Evolutionary conservation across 202 grass and related monocot genomes (phyloP).

Genomic region (Eragrostis tef): DNA sequence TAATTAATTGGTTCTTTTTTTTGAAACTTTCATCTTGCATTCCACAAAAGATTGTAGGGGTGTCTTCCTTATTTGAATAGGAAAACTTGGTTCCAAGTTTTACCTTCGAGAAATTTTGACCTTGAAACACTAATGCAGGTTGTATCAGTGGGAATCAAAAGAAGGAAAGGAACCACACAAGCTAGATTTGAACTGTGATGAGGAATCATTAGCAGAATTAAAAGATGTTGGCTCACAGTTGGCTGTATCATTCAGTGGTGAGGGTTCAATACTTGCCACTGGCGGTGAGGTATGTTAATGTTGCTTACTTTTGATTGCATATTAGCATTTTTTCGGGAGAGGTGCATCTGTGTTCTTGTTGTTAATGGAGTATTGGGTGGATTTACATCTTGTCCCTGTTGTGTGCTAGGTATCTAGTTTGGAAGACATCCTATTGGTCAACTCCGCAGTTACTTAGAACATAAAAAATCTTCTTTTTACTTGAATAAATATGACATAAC

Average conservation of each 20-base stretch:
- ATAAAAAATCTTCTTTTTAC: not conserved
- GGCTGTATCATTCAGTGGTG: slow-evolving; percentile 71
- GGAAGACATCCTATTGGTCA: slow-evolving; percentile 13
- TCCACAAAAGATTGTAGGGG: not conserved
- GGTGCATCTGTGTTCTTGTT: not conserved
- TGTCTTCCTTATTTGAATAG: not conserved
- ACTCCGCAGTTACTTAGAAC: not conserved
- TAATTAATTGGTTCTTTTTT: slow-evolving; percentile 5
- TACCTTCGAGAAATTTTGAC: slow-evolving; percentile 4
- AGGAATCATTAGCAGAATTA: slow-evolving; percentile 54
- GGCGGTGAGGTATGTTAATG: slow-evolving; percentile 72
- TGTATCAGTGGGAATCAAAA: slow-evolving; percentile 68
- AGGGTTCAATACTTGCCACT: slow-evolving; percentile 78
- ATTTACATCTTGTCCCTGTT: not conserved
- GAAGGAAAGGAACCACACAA: slow-evolving; percentile 41
- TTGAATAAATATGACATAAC: not conserved
- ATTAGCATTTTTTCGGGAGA: not conserved
- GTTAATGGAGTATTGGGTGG: not conserved
- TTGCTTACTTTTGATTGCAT: slow-evolving; percentile 21
- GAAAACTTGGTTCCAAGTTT: not conserved
- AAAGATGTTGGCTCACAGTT: slow-evolving; percentile 75
- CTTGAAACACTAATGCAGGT: slow-evolving; percentile 55
- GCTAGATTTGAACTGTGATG: slow-evolving; percentile 58
- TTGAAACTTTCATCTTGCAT: not conserved
- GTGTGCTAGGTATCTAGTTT: not conserved